Conservation (phyloP, 495 filamentous ascomycete species). For the Penicillium flavigenum region DNA sequence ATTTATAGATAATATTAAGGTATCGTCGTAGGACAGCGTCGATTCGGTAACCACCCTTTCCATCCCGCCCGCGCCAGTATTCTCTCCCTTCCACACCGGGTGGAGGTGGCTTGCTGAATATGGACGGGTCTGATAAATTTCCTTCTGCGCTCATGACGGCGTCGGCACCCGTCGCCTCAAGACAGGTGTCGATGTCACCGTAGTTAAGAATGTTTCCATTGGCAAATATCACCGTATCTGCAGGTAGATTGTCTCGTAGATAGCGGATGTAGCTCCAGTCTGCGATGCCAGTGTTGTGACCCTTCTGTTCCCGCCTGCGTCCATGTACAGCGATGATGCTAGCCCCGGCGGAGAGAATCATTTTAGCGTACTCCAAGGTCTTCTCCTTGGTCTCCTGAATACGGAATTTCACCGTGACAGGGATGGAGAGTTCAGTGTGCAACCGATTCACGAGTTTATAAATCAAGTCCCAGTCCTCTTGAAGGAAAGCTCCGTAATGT, state of each 20-base stretch:
- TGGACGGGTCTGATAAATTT: conserved; percentile 83
- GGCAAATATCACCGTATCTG: conserved; percentile 89
- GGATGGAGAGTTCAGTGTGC: conserved; percentile 67
- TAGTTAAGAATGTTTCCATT: conserved; percentile 91
- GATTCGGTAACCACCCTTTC: conserved; percentile 82
- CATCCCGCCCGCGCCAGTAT: conserved; percentile 82
- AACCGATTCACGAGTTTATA: conserved; percentile 74
- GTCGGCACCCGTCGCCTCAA: conserved; percentile 84
- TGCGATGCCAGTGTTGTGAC: conserved; percentile 89
- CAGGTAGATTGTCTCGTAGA: conserved; percentile 77
- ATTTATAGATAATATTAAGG: conserved; percentile 78
- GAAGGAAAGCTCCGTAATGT: conserved; percentile 89
- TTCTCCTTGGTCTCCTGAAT: conserved; percentile 83
- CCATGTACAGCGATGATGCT: conserved; percentile 94
- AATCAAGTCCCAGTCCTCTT: conserved; percentile 87
- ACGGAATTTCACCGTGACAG: conserved; percentile 93
- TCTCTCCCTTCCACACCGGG: conserved; percentile 64
- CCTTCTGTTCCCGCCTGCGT: conserved; percentile 85
- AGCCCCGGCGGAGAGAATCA: conserved; percentile 83
- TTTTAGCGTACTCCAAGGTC: conserved; percentile 85
- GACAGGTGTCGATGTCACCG: conserved; percentile 74
- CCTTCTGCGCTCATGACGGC: conserved; percentile 95
- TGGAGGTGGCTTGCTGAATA: conserved; percentile 70
- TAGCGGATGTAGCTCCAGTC: conserved; percentile 86
- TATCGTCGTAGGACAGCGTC: conserved; percentile 87